Evolutionary conservation across 768 basidiomycete genomes (phyloP), one percentile per base, ranked within the genome.

Genomic region (Serendipita indica): DNA sequence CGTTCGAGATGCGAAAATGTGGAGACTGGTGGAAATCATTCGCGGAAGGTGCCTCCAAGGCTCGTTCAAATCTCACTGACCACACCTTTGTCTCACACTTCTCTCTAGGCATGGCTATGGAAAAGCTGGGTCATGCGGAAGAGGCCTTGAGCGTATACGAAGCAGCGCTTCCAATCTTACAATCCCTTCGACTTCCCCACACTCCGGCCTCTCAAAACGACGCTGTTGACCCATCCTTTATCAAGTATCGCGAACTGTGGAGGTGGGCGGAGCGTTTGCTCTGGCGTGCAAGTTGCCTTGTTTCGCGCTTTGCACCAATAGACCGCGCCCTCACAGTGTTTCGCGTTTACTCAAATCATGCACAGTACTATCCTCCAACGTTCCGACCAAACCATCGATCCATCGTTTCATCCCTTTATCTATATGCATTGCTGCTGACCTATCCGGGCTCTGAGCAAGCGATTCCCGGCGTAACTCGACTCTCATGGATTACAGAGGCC

Each of bases 201-300:
- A 65, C 64, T 54, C 58, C 69, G 13, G 63, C 67, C 63, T 56
- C 66, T 60, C 66, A 30, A 71, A 72, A 3, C 74, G 69, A 62
- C 65, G 72, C n/a, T 75, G 74, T 58, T 75, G 75, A 54, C 41
- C 70, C 77, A 2, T 74, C 81, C 3, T 90, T 90, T 64, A 67
- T 72, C 2, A 77, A 77, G 45, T 81, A 86, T 58, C 83, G 85
- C 4, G 92, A 97, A 65, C 74, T 93, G 7, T 91, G 89, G 75
- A 76, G 90, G 54, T 92, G 88, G 86, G 74, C 79, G 2, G 89
- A 94, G 64, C 76, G 82, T 18, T 74, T 89, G 22, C 72, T 92
- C n/a, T 86, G 86, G 73, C 79, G 92, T n/a, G 82, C 82, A 1
- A 76, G 87, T 39, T 72, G 86, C 1, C 69, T 90, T 0, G 77